These are phyloP conservation scores for Blastobotrys malaysiensis DNA, from an alignment of 1,139 yeast species.

Conservation along the genomic window DNA sequence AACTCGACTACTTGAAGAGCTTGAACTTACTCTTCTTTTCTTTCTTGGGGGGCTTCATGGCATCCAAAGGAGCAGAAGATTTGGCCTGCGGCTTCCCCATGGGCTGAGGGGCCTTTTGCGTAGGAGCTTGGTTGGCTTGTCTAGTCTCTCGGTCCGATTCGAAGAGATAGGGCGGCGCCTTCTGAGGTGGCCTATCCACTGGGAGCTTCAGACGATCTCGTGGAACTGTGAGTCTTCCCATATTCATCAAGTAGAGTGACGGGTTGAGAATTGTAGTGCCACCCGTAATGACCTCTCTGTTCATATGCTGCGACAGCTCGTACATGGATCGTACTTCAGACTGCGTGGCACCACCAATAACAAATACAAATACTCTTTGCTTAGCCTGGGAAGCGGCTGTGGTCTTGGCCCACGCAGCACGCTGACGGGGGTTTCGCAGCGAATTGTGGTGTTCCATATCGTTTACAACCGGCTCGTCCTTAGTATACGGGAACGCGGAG, in stretches of 20 bases:
- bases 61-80: neutral
- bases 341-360: conserved; percentile 85
- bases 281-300: conserved; percentile 78
- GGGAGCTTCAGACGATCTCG: conserved; percentile 29
- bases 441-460: conserved; percentile 40
- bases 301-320: conserved; percentile 56
- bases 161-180: conserved; percentile 27
- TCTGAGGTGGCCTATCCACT: conserved; percentile 25
- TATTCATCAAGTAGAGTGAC: conserved; percentile 38
- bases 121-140: conserved; percentile 9
- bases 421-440: conserved; percentile 66
- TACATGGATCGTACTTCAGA: conserved; percentile 75
- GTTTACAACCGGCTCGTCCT: conserved; percentile 68
- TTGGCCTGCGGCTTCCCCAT: neutral
- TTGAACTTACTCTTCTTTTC: conserved; percentile 11
- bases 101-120: neutral
- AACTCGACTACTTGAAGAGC: conserved; percentile 6
- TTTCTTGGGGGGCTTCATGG: conserved; percentile 5
- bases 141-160: conserved; percentile 27
- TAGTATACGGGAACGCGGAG: conserved; percentile 62
- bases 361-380: conserved; percentile 71
- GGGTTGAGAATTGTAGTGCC: conserved; percentile 76
- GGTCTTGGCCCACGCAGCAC: conserved; percentile 75
- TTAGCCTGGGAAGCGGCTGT: conserved; percentile 45
- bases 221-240: conserved; percentile 27